These are phyloP conservation scores for Monosporascus ibericus DNA, from an alignment of 2,329 filamentous ascomycete genomes.

Conservation along the genomic window DNA sequence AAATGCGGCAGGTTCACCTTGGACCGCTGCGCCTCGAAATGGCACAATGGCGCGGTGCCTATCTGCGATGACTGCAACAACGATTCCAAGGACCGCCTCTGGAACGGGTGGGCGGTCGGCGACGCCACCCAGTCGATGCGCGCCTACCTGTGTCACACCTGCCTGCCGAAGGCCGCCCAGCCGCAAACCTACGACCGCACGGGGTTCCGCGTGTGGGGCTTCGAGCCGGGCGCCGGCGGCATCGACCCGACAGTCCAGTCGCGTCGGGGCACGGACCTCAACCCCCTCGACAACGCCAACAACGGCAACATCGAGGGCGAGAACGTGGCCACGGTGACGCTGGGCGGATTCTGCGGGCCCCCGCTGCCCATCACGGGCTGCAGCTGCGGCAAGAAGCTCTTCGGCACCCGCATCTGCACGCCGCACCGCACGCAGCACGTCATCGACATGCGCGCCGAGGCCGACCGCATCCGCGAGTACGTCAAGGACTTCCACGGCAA, in stretches of 20 bases:
- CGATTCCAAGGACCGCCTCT: constrained; percentile 12
- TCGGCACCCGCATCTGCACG: constrained; percentile 26
- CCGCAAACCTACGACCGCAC: constrained; percentile 2
- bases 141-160: constrained; percentile 29
- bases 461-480: constrained; percentile 22
- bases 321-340: background rate
- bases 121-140: constrained; percentile 15
- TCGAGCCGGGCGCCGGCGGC: background rate
- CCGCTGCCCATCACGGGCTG: constrained; percentile 29
- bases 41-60: constrained; percentile 1
- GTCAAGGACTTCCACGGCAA: constrained; percentile 15
- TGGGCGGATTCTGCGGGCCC: constrained; percentile 2
- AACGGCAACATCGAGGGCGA: no score
- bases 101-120: constrained; percentile 7
- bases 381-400: constrained; percentile 29
- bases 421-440: constrained; percentile 28
- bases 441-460: constrained; percentile 15
- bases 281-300: no score
- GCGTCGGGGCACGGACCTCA: no score
- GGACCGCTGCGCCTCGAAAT: constrained; percentile 13
- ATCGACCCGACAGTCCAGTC: background rate
- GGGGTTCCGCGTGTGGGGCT: constrained; percentile 23
- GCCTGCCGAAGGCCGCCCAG: constrained; percentile 10
- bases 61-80: constrained; percentile 23
- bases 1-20: constrained; percentile 1